Evolutionary conservation across 768 basidiomycete species (phyloP), one percentile per base, ranked within the genome.

Genomic region (Rhodotorula paludigena): DNA sequence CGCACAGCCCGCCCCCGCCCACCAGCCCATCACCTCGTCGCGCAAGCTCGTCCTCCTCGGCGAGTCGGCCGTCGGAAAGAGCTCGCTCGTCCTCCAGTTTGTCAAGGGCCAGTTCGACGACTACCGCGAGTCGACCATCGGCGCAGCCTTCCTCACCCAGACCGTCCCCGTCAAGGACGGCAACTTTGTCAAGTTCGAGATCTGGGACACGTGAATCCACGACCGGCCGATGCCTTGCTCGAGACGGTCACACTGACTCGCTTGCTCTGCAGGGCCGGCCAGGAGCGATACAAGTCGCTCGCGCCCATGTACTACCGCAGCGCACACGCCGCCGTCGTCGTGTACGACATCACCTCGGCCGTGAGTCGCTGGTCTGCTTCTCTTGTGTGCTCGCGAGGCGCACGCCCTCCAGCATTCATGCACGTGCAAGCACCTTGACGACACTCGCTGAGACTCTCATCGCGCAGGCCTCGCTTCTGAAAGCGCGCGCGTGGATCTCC

Each of bases 241-340:
- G n/a, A n/a, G n/a, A n/a, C n/a, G n/a, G n/a, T n/a, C n/a, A n/a
- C n/a, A n/a, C n/a, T n/a, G n/a, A n/a, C n/a, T n/a, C n/a, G n/a
- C n/a, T n/a, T n/a, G n/a, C n/a, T n/a, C n/a, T n/a, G n/a, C n/a
- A n/a, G n/a, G 45, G 92, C 92, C 48, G 92, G 92, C 39, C 92
- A 94, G 81, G 92, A 94, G 79, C 86, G 92, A 72, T 94, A 93
- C 81, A 92, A 92, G 85, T 88, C 83, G 69, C 57, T 75, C 85
- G 90, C 90, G 44, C 92, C 90, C 63, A 94, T 93, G 92, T 94
- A 94, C 82, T 96, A 96, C 80, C 87, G 91, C 72, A 91, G 91
- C 72, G 90, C 90, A 76, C 89, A 92, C 76, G 92, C 90, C 75
- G 91, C 92, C 33, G 89, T 94, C 35, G 92, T 92, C 54, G 91